A percentile compares a stretch with the other conserved stretches of the same genome.
Evolutionary conservation across 352 stramenopile genomes (phyloP).

Genomic region (Stephanocyclus meneghinianus): DNA sequence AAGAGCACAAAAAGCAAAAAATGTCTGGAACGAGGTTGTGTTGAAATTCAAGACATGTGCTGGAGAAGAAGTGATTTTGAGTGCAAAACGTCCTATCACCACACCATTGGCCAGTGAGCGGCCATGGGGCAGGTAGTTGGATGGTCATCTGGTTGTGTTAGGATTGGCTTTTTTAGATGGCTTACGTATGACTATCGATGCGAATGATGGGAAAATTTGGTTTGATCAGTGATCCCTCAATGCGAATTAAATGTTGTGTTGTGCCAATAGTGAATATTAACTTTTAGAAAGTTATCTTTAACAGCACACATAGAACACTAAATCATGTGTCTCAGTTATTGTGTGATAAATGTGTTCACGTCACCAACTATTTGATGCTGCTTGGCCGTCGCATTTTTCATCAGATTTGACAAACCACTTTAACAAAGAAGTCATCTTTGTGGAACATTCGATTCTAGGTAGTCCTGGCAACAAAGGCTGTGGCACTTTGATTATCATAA

Average conservation of each 20-base stretch:
- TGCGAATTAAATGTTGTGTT: background rate
- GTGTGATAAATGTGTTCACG: no score
- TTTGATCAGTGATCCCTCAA: constrained; percentile 20
- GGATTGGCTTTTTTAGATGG: constrained; percentile 45
- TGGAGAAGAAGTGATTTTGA: constrained; percentile 22
- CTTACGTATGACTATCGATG: constrained; percentile 31
- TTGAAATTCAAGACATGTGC: constrained; percentile 19
- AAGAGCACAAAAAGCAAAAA: constrained; percentile 30
- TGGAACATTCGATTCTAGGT: no score
- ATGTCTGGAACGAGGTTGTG: constrained; percentile 33
- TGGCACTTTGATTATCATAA: no score
- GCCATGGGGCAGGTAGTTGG: constrained; percentile 34
- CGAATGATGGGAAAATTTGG: constrained; percentile 32
- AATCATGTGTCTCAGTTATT: no score
- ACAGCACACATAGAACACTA: no score
- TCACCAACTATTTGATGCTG: no score
- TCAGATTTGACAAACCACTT: no score
- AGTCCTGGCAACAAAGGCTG: no score
- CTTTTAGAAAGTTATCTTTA: no score
- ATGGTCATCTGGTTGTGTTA: constrained; percentile 40
- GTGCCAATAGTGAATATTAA: no score
- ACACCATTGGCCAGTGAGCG: constrained; percentile 37
- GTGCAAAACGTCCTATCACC: constrained; percentile 30
- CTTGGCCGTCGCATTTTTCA: no score
- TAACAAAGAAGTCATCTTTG: no score